phyloP scores from a whole-genome alignment of 345 rosid species.

The Lepidium aucheri region DNA sequence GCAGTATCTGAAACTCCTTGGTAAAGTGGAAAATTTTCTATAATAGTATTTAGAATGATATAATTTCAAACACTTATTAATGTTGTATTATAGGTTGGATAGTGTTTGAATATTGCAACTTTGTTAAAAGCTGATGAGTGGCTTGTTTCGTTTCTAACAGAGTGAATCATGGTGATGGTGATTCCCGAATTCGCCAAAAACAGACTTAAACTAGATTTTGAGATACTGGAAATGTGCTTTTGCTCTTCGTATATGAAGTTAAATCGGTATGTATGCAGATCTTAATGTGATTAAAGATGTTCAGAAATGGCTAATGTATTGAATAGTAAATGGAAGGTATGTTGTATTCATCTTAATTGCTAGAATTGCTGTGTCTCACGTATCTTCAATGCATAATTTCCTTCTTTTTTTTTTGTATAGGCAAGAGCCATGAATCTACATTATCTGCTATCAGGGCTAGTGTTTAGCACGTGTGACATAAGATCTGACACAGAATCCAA shows the following conservation, averaged over 20 bases:
- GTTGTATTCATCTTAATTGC: neutral
- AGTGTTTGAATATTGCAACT: neutral
- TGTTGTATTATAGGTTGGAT: neutral
- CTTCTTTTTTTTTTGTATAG: slow-evolving; percentile 7
- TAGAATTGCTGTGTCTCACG: neutral
- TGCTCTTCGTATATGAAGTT: neutral
- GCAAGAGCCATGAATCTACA: no score
- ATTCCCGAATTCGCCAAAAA: neutral
- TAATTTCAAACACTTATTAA: neutral
- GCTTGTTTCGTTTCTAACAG: neutral
- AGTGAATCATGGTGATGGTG: neutral
- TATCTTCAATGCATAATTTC: neutral
- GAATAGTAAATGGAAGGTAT: slow-evolving; percentile 78
- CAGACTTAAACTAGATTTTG: neutral
- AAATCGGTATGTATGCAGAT: slow-evolving; percentile 35
- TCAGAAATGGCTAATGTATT: slow-evolving; percentile 43
- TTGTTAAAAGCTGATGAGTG: neutral
- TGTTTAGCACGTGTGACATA: no score
- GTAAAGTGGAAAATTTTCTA: no score
- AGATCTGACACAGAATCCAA: no score
- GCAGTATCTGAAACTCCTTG: no score
- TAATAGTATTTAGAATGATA: no score
- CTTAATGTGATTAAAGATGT: slow-evolving; percentile 59
- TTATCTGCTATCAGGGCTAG: no score
- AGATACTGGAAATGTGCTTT: neutral